A percentile compares a stretch with the other conserved stretches of the same genome.
These are phyloP conservation scores for Recurvomyces mirabilis DNA, from an alignment of 495 filamentous ascomycete genomes.

Conservation along the genomic window DNA sequence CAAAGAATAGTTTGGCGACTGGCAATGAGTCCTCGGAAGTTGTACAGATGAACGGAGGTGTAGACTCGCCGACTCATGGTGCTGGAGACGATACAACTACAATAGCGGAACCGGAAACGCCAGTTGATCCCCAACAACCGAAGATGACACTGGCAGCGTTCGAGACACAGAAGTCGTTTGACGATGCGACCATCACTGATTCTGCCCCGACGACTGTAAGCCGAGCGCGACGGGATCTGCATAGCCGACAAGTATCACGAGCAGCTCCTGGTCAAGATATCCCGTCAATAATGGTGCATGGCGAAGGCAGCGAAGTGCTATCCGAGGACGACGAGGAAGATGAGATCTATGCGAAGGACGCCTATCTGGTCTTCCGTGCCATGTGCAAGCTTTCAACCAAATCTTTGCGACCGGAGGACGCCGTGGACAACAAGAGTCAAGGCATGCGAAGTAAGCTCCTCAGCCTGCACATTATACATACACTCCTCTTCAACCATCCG, in stretches of 20 bases:
- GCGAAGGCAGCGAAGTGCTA: conserved; percentile 38
- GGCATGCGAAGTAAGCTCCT: conserved; percentile 96
- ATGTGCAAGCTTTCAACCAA: conserved; percentile 98
- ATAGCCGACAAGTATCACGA: conserved; percentile 39
- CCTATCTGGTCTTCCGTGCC: conserved; percentile 91
- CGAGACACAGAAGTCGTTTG: conserved; percentile 84
- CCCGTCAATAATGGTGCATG: conserved; percentile 31
- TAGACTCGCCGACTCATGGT: conserved; percentile 19
- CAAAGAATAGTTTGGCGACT: conserved; percentile 28
- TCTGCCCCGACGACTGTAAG: conserved; percentile 88
- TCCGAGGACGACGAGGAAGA: conserved; percentile 81
- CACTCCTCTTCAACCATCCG: conserved; percentile 83
- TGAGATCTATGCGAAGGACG: conserved; percentile 91
- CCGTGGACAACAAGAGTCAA: conserved; percentile 82
- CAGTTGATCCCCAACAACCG: conserved; percentile 47
- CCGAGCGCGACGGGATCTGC: conserved; percentile 45
- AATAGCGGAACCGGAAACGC: conserved; percentile 41
- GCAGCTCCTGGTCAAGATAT: conserved; percentile 39
- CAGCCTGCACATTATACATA: conserved; percentile 87
- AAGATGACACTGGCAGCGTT: conserved; percentile 94
- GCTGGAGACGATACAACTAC: conserved; percentile 32
- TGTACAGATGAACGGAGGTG: conserved; percentile 24
- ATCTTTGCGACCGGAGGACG: conserved; percentile 72
- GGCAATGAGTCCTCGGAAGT: conserved; percentile 28
- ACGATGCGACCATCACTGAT: conserved; percentile 81